Evolutionary conservation across 768 basidiomycete species (phyloP).

Genomic region (Daedaleopsis nitida): DNA sequence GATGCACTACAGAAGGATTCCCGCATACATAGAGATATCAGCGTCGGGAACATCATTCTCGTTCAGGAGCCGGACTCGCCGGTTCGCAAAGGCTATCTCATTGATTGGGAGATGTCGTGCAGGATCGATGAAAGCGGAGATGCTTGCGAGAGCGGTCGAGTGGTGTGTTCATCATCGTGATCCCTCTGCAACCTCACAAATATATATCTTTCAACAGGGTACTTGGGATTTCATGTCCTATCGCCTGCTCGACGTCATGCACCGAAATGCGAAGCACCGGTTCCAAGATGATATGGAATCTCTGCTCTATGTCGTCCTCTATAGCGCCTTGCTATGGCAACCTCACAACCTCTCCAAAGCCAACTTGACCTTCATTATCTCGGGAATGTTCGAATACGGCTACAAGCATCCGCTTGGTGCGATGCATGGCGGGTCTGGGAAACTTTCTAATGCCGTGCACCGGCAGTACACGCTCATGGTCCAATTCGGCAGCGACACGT

Average conservation of each 20-base stretch:
- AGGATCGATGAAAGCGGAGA: neutral
- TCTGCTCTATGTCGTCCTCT: neutral
- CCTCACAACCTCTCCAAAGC: neutral
- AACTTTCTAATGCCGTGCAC: neutral
- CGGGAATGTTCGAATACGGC: neutral
- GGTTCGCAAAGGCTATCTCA: constrained; percentile 1
- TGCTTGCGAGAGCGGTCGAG: neutral
- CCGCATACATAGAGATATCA: constrained; percentile 11
- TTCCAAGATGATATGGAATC: neutral
- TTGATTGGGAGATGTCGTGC: constrained; percentile 16
- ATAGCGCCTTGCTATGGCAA: neutral
- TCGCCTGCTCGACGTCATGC: neutral
- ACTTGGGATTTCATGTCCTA: constrained; percentile 6
- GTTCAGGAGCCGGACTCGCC: neutral
- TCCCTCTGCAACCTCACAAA: no score
- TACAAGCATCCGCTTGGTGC: neutral
- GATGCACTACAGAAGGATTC: constrained; percentile 4
- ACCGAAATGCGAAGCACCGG: neutral
- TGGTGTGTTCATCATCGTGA: no score
- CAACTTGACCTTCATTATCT: neutral
- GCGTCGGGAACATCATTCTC: constrained; percentile 8
- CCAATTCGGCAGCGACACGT: neutral
- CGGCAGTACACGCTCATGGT: neutral
- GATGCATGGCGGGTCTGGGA: neutral
- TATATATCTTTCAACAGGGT: no score